A percentile compares a stretch with the other conserved stretches of the same genome.
Evolutionary conservation across 768 basidiomycete species (phyloP).

Genomic region (Pisolithus orientalis): DNA sequence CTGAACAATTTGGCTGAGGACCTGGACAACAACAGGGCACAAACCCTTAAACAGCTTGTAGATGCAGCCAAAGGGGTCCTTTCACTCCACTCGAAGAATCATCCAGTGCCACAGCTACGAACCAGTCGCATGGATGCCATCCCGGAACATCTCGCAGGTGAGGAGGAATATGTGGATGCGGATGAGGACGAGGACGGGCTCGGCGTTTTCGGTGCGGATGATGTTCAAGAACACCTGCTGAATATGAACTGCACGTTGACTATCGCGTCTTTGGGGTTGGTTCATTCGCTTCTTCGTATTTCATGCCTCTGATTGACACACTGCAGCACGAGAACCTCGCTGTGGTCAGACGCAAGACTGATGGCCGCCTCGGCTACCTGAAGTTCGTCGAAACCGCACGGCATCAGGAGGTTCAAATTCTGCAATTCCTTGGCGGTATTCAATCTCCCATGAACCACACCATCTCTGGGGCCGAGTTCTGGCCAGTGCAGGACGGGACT

Average conservation of each 20-base stretch:
- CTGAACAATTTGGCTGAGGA: no score
- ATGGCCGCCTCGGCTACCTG: conserved; percentile 1
- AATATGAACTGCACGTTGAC: not conserved
- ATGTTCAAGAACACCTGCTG: conserved; percentile 1
- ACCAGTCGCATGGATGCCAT: not conserved
- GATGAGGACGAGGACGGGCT: not conserved
- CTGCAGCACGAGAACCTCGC: conserved; percentile 13
- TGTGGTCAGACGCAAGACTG: not conserved
- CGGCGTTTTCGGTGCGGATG: not conserved
- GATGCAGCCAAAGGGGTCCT: not conserved
- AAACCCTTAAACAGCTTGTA: conserved; percentile 2
- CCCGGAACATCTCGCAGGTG: not conserved
- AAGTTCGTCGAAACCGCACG: conserved; percentile 5
- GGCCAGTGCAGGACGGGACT: not conserved
- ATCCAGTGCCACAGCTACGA: not conserved
- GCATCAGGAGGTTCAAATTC: conserved; percentile 2
- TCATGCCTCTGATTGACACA: not conserved
- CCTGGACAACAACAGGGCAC: not conserved
- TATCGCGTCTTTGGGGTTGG: conserved; percentile 1
- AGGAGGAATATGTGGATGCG: not conserved
- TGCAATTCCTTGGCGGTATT: conserved; percentile 5
- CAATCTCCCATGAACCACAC: conserved; percentile 3
- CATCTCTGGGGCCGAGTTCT: not conserved
- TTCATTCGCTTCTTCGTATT: not conserved
- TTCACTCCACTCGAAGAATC: not conserved